phyloP scores from a whole-genome alignment of 2,329 filamentous ascomycete genomes.

The Capronia americana region DNA sequence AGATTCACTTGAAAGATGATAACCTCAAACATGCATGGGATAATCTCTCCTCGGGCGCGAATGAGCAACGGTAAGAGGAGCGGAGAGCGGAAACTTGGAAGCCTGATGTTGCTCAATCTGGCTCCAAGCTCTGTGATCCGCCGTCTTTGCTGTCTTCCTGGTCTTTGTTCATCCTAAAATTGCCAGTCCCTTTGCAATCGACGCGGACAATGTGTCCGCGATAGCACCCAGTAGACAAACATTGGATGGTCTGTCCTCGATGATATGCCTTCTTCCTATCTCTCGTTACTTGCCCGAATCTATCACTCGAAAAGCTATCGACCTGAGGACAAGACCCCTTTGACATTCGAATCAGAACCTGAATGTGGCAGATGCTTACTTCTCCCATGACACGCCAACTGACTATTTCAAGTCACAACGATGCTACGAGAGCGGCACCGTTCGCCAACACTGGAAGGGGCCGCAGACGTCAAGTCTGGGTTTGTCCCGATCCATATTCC shows the following conservation, averaged over 20 bases:
- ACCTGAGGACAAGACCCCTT: not conserved
- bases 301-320: not conserved
- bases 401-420: not conserved
- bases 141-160: not conserved
- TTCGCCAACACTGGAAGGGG: not conserved
- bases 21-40: not conserved
- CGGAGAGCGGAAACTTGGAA: not conserved
- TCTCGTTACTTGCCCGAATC: not conserved
- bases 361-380: not conserved
- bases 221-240: not conserved
- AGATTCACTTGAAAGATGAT: not conserved
- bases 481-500: not conserved
- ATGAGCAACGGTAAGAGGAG: not conserved
- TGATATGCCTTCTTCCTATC: not conserved
- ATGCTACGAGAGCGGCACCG: not conserved
- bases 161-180: not conserved
- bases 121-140: not conserved
- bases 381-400: not conserved
- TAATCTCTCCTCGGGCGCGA: not conserved
- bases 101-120: not conserved
- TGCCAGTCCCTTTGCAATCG: not conserved
- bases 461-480: not conserved
- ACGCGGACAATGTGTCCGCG: not conserved
- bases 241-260: not conserved
- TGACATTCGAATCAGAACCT: not conserved